Evolutionary conservation across 2,329 filamentous ascomycete genomes (phyloP).

Genomic region (Coleophoma eucalyptorum): DNA sequence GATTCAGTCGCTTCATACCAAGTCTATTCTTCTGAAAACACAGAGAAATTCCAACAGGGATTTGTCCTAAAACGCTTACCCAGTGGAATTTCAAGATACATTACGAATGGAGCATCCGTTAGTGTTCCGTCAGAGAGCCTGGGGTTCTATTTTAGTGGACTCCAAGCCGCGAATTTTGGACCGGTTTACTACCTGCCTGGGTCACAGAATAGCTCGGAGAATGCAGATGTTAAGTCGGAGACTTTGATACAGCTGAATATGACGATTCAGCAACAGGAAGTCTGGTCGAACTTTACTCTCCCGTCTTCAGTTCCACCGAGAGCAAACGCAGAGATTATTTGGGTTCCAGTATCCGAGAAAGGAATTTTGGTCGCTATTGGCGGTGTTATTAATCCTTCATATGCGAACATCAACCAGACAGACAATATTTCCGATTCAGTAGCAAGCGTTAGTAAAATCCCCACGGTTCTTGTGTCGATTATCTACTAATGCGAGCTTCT

Average conservation of each 20-base stretch:
- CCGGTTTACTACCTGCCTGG: constrained; percentile 34
- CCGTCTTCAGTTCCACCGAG: constrained; percentile 43
- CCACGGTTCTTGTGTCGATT: not conserved
- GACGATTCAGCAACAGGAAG: constrained; percentile 39
- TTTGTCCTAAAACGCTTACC: constrained; percentile 38
- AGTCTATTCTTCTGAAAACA: constrained; percentile 45
- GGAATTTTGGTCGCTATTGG: constrained; percentile 74
- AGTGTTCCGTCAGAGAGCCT: constrained; percentile 64
- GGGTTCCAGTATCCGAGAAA: constrained; percentile 73
- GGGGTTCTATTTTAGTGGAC: constrained; percentile 66
- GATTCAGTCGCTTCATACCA: constrained; percentile 46
- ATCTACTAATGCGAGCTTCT: not conserved
- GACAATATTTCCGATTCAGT: constrained; percentile 26
- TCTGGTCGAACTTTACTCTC: constrained; percentile 53
- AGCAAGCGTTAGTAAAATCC: constrained; percentile 29
- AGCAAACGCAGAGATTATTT: constrained; percentile 60
- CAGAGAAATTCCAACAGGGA: constrained; percentile 35
- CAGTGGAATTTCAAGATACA: constrained; percentile 48
- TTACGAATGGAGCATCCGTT: constrained; percentile 58
- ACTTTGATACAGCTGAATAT: constrained; percentile 59
- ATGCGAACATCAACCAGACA: constrained; percentile 15
- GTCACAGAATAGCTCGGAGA: not conserved
- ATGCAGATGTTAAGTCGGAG: constrained; percentile 36
- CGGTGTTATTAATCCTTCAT: constrained; percentile 62
- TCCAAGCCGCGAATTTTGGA: constrained; percentile 45